Evolutionary conservation across 441 rosid species (phyloP).

Genomic region (Populus hybrid): DNA sequence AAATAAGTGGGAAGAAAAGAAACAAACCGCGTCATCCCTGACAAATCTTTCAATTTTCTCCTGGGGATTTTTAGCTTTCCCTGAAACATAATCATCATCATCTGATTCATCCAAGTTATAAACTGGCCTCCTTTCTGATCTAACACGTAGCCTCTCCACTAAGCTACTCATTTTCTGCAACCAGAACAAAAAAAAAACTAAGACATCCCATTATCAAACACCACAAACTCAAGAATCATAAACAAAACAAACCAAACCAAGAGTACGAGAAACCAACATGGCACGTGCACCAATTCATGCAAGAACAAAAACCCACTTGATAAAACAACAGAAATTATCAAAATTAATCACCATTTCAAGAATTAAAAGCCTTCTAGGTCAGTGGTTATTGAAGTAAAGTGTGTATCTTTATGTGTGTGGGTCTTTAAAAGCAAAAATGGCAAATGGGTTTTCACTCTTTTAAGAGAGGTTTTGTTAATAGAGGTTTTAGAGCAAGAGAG

Average conservation of each 20-base stretch:
- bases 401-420: background rate
- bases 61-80: conserved; percentile 47
- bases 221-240: background rate
- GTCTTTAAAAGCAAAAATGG: background rate
- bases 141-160: conserved; percentile 91
- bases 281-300: background rate
- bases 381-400: conserved; percentile 1
- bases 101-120: conserved; percentile 91
- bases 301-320: background rate
- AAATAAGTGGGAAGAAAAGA: conserved; percentile 24
- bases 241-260: background rate
- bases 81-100: conserved; percentile 70
- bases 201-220: background rate
- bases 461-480: background rate
- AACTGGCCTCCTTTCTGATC: conserved; percentile 85
- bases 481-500: background rate
- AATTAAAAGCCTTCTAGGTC: background rate
- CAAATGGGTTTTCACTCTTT: background rate
- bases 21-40: conserved; percentile 76
- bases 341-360: conserved; percentile 7
- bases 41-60: conserved; percentile 70
- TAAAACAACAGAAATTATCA: background rate
- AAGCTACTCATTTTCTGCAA: conserved; percentile 94
- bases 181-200: background rate
- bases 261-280: background rate